These are phyloP conservation scores for Pochonia chlamydosporia DNA, from an alignment of 2,329 filamentous ascomycete species.

Conservation along the genomic window DNA sequence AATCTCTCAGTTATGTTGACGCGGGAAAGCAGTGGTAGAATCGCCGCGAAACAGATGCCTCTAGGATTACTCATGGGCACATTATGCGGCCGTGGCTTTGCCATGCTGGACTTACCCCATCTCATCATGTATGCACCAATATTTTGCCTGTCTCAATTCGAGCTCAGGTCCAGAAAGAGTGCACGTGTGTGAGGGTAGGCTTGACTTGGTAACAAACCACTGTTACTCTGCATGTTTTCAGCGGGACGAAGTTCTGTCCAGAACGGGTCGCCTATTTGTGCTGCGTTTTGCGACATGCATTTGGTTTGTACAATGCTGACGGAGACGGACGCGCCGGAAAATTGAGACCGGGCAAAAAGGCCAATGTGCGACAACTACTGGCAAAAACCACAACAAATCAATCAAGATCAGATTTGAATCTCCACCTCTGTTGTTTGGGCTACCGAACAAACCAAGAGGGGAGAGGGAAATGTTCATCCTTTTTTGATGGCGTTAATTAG, in stretches of 20 bases:
- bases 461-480: not conserved
- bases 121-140: not conserved
- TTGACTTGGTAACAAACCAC: not conserved
- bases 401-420: not conserved
- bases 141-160: not conserved
- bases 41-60: too few species aligned
- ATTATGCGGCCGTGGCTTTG: too few species aligned
- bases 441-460: not conserved
- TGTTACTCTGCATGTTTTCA: too few species aligned
- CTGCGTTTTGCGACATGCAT: constrained; percentile 3
- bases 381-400: too few species aligned
- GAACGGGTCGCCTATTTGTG: too few species aligned
- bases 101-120: not conserved
- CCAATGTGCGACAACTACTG: not conserved
- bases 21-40: too few species aligned
- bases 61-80: too few species aligned
- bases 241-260: too few species aligned
- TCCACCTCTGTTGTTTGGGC: not conserved
- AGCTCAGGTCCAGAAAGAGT: not conserved
- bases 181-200: not conserved
- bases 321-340: not conserved
- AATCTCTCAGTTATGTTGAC: too few species aligned
- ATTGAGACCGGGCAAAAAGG: not conserved
- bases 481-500: not conserved
- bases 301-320: constrained; percentile 1